Evolutionary conservation across 2,329 filamentous ascomycete genomes (phyloP).

Genomic region (Coniochaeta ligniaria): DNA sequence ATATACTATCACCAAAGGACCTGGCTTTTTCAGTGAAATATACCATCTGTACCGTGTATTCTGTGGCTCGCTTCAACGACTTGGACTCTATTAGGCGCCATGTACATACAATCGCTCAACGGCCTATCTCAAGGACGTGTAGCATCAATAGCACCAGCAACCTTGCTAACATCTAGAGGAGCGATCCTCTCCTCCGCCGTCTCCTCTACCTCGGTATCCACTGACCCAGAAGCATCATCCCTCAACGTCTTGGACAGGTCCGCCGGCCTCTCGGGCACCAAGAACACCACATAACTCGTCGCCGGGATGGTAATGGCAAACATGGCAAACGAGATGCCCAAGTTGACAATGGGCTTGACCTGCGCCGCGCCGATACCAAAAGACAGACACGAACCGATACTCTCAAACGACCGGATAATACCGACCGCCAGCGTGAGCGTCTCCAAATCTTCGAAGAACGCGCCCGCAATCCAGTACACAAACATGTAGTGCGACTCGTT

Average conservation of each 20-base stretch:
- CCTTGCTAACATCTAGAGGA: conserved; percentile 4
- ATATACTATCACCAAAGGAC: too few species aligned
- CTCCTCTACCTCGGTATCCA: background rate
- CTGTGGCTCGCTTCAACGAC: too few species aligned
- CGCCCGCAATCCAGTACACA: conserved; percentile 42
- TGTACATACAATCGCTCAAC: too few species aligned
- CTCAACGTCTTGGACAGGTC: conserved; percentile 10
- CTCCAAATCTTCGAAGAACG: conserved; percentile 43
- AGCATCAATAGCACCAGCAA: conserved; percentile 7
- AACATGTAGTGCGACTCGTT: conserved; percentile 46
- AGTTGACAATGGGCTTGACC: conserved; percentile 37
- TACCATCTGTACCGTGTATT: too few species aligned
- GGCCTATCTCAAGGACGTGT: background rate
- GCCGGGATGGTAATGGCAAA: conserved; percentile 33
- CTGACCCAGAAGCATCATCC: conserved; percentile 2
- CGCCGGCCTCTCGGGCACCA: conserved; percentile 27
- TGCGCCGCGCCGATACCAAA: conserved; percentile 40
- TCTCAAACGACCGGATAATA: conserved; percentile 40
- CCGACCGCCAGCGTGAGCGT: conserved; percentile 41
- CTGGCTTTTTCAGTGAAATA: too few species aligned
- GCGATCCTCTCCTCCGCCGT: conserved; percentile 1
- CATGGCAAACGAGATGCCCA: conserved; percentile 39
- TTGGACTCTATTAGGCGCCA: too few species aligned
- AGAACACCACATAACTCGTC: conserved; percentile 24
- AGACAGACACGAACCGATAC: conserved; percentile 35